Base-by-base conservation (phyloP, 1,139 yeast species). In the Sugiyamaella novakii region DNA sequence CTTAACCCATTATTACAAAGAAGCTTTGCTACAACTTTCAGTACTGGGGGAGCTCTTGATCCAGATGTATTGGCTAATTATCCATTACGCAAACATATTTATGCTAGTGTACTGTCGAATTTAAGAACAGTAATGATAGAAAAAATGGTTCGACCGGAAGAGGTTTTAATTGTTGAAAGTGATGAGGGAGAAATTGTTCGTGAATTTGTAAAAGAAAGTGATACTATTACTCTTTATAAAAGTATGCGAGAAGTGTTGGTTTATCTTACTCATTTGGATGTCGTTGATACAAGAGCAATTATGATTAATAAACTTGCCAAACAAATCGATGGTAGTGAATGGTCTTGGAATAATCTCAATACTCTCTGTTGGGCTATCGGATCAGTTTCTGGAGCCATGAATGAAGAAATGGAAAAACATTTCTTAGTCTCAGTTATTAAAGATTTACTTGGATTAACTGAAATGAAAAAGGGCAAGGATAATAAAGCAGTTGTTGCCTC, bases 291-390 rank as follows among this genome's bases (percentile, higher is more conserved):
- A 8, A 96, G 92, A 65, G 81, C 81, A 57, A 92, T 92, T 61
- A 89, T 92, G 98, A 84, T 83, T 54, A 88, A 84, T 55, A 92
- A 94, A 71, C 78, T 92, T 57, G 85, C 94, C 2, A 81, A 85
- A 63, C 98, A 92, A 73, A 84, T 91, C 49, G 98, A 92, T 69
- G 98, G 94, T 50, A 77, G 87, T 53, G 98, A 94, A 72, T 92
- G 99, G 99, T 91, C 98, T 29, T 92, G 98, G 98, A 94, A 89
- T 68, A 92, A 91, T 65, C 86, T 92, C 62, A 92, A 92, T 68
- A 92, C 98, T 1, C 75, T 92, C 58, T 92, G 98, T 75, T 92
- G 99, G 99, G 99, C 99, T 5, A 94, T 92, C 68, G 99, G 99
- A 53, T 91, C 98, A 12, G 92, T 94, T 54, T 88, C 97, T 2